These are phyloP conservation scores for Saturnispora serradocipensis DNA, from an alignment of 805 yeast genomes.

Conservation along the genomic window DNA sequence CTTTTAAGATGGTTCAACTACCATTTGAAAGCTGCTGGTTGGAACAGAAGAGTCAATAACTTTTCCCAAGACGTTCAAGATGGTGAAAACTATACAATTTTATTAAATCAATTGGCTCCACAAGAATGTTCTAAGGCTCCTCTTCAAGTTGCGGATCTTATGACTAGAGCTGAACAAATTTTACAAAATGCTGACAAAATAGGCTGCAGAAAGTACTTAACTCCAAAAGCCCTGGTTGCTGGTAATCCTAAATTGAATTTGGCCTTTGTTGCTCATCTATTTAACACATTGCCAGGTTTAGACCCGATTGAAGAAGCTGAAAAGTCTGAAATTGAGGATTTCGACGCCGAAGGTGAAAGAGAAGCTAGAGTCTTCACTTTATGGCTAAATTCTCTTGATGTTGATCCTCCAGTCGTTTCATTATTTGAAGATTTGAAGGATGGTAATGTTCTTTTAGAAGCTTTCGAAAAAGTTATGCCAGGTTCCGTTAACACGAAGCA, in stretches of 20 bases:
- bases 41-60: constrained; percentile 77
- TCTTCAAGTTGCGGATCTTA: constrained; percentile 63
- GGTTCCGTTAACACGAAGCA: constrained; percentile 75
- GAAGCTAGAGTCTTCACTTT: constrained; percentile 97
- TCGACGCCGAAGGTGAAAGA: constrained; percentile 99
- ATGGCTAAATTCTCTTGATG: constrained; percentile 95
- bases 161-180: constrained; percentile 80
- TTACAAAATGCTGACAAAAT: constrained; percentile 81
- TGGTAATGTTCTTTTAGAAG: constrained; percentile 81
- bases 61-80: constrained; percentile 84
- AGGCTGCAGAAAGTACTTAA: constrained; percentile 88
- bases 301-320: constrained; percentile 91
- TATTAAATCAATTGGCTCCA: constrained; percentile 83
- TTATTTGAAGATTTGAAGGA: constrained; percentile 92
- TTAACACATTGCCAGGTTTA: constrained; percentile 93
- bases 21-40: constrained; percentile 87
- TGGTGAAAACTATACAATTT: constrained; percentile 89
- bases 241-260: constrained; percentile 95
- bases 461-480: constrained; percentile 91
- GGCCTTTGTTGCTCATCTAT: constrained; percentile 95
- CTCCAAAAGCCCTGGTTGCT: constrained; percentile 85
- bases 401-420: constrained; percentile 86
- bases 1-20: constrained; percentile 95
- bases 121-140: constrained; percentile 75
- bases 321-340: constrained; percentile 90